Evolutionary conservation across 257 asterid species (phyloP), one percentile per base, ranked within the genome.

Genomic region (Capsicum baccatum): DNA sequence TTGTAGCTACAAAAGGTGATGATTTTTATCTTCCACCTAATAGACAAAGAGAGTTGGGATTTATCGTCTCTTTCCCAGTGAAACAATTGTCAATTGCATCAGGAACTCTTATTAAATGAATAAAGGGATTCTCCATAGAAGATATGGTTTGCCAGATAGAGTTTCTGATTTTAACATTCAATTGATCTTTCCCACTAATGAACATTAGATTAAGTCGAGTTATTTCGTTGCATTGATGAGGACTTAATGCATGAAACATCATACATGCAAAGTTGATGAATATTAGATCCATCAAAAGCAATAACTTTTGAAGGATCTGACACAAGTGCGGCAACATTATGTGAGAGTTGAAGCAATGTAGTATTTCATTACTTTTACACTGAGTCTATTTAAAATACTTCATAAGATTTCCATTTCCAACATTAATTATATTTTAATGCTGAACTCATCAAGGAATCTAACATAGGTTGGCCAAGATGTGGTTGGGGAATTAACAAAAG

Each of bases 51-150:
- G 98, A 96, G 89, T 92, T 96, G 70, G 99, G 99, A 79, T 94
- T 96, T 91, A 96, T 98, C 83, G 94, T 96, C 86, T 96, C 99
- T 19, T 96, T 96, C 87, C 98, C 99, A 3, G 96, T 94, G 79
- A 88, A 85, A 88, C 99, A 96, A 87, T 85, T 88, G 83, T 96
- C 98, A 42, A 89, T 96, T 83, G 88, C 95, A 64, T 95, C 97
- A 1, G 99, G 99, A 71, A 92, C 93, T 66, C 93, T 96, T 33
- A 92, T 94, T 55, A 94, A 89, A 87, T 96, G 99, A 98, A 92
- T 98, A 2, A 96, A 96, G 88, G 98, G 98, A 80, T 96, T 96
- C 91, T 87, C 83, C 19, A 94, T 96, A 62, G 96, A 94, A 88
- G 98, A n/a, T n/a, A n/a, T n/a, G n/a, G n/a, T n/a, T n/a, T n/a